Percentiles rank a stretch among this genome's conserved stretches.
phyloP scores from a whole-genome alignment of 345 rosid genomes.

The Fremontodendron californicum region DNA sequence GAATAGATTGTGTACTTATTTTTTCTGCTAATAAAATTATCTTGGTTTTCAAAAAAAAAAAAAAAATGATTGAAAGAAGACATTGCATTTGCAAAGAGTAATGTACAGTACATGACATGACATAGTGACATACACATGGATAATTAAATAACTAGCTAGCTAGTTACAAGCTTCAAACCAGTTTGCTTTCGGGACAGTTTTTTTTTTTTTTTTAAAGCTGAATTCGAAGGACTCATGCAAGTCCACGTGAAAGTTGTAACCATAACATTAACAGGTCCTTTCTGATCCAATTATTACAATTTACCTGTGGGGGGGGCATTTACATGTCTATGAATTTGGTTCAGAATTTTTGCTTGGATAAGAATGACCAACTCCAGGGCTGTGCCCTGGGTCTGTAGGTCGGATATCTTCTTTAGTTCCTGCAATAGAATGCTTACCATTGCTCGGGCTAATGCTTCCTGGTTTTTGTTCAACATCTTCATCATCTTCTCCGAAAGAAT shows the following conservation, averaged over 20 bases:
- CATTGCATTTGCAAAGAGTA: neutral
- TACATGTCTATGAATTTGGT: constrained; percentile 2
- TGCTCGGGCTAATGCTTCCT: neutral
- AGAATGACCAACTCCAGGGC: constrained; percentile 25
- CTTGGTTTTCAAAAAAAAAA: no score
- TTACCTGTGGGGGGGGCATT: neutral
- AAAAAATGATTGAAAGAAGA: neutral
- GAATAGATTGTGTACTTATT: no score
- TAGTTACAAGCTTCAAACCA: neutral
- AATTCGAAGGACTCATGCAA: neutral
- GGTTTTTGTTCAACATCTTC: neutral
- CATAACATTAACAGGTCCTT: neutral
- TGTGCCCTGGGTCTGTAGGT: constrained; percentile 45
- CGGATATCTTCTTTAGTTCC: constrained; percentile 28
- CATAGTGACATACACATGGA: neutral
- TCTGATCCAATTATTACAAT: neutral
- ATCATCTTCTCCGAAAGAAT: constrained; percentile 10
- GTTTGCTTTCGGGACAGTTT: neutral
- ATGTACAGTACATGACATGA: neutral
- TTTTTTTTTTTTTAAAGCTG: neutral
- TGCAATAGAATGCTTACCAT: constrained; percentile 15
- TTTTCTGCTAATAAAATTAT: no score
- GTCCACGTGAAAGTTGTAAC: neutral
- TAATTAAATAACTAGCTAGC: neutral
- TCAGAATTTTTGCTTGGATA: neutral